Conservation (phyloP, 495 filamentous ascomycete species). For the Penicillium desertorum region DNA sequence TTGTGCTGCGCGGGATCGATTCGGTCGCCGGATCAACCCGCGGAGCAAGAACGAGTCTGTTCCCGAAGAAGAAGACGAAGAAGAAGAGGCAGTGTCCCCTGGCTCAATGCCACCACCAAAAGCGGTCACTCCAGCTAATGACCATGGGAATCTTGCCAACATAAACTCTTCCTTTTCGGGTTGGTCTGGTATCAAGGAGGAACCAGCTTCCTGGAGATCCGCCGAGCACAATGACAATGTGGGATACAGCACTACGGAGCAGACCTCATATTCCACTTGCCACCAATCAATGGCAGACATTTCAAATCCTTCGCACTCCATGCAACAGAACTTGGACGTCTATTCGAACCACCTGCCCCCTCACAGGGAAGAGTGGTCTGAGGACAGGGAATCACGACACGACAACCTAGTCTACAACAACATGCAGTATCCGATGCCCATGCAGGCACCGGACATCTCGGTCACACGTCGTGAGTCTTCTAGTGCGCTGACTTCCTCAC, state of each 20-base stretch:
- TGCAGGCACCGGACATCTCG: conserved; percentile 38
- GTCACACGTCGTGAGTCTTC: conserved; percentile 43
- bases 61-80: conserved; percentile 7
- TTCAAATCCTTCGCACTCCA: conserved; percentile 20
- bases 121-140: conserved; percentile 9
- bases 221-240: conserved; percentile 31
- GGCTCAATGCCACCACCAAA: conserved; percentile 34
- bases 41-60: conserved; percentile 21
- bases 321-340: conserved; percentile 19
- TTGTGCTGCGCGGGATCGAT: conserved; percentile 42
- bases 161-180: conserved; percentile 32
- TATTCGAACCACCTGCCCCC: conserved; percentile 23
- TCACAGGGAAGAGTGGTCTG: conserved; percentile 33
- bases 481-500: conserved; percentile 39
- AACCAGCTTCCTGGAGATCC: conserved; percentile 36
- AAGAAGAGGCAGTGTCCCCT: conserved; percentile 35
- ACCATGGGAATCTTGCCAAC: conserved; percentile 17
- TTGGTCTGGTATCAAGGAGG: conserved; percentile 35
- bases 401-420: conserved; percentile 33
- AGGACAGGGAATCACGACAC: conserved; percentile 27
- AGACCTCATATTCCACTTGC: conserved; percentile 19
- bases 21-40: conserved; percentile 25
- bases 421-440: conserved; percentile 34
- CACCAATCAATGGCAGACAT: conserved; percentile 29
- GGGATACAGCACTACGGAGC: conserved; percentile 22